phyloP scores from a whole-genome alignment of 2,329 filamentous ascomycete genomes.

The Hortaea werneckii region DNA sequence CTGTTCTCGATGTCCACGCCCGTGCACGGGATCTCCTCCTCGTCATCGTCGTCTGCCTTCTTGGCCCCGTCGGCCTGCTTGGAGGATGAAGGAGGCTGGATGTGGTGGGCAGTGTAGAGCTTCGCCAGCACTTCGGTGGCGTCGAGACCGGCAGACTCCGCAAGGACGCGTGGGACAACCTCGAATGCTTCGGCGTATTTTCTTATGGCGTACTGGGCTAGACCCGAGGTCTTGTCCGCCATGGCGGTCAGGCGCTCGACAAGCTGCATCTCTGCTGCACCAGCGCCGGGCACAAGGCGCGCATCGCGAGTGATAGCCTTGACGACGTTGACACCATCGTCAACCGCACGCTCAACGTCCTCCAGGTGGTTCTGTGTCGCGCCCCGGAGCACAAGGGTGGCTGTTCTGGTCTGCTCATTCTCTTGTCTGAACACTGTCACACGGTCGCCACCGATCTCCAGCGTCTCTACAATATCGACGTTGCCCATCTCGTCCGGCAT shows the following conservation, averaged over 20 bases:
- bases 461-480: conserved; percentile 89
- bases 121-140: conserved; percentile 92
- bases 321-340: conserved; percentile 96
- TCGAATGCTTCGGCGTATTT: conserved; percentile 98
- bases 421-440: conserved; percentile 98
- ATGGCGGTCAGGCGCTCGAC: conserved; percentile 84
- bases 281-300: conserved; percentile 83
- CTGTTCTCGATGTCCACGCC: conserved; percentile 92
- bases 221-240: conserved; percentile 83
- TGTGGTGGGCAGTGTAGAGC: conserved; percentile 75
- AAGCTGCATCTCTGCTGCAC: conserved; percentile 87
- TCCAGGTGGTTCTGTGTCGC: conserved; percentile 98
- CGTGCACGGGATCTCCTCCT: conserved; percentile 78
- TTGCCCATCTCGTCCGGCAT: conserved; percentile 99
- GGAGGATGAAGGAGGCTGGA: conserved; percentile 4
- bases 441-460: conserved; percentile 94
- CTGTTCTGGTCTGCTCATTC: conserved; percentile 80
- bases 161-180: conserved; percentile 85
- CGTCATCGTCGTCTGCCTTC: conserved; percentile 34
- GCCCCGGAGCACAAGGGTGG: conserved; percentile 86
- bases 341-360: conserved; percentile 90
- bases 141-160: conserved; percentile 89
- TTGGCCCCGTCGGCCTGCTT: conserved; percentile 9
- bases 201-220: conserved; percentile 92
- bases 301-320: conserved; percentile 96